Evolutionary conservation across 2,329 filamentous ascomycete genomes (phyloP), one percentile per base, ranked within the genome.

Genomic region (Grosmannia serpens): DNA sequence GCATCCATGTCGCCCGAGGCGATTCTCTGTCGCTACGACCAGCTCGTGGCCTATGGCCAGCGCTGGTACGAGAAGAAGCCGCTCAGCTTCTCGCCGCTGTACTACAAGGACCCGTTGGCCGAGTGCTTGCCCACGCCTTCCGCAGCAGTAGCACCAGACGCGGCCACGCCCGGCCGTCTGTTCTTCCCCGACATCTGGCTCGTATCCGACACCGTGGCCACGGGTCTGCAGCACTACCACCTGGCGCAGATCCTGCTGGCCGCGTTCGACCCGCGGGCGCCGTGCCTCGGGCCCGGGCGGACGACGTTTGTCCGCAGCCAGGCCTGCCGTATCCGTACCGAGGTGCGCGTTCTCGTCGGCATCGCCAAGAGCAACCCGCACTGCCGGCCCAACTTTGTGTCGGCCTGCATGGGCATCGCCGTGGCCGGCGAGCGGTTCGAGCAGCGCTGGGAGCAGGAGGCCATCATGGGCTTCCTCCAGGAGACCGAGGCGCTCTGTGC

Each of bases 111-210:
- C n/a, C 55, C 46, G 8, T 46, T 56, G 27, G 24, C 29, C 29
- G 33, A 35, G 3, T 13, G 11, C 33, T 35, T 11, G 10, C n/a
- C n/a, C n/a, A n/a, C n/a, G n/a, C n/a, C n/a, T 17, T 26, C 33
- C 6, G 22, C n/a, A 7, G 24, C 31, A 33, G 7, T 15, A 41
- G 3, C 15, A 41, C 20, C 15, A 41, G 8, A 9, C 5, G 33
- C 5, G 11, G 33, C 10, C 5, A 13, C 5, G 11, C 10, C 10
- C 33, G 31, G 31, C 26, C 4, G 20, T n/a, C n/a, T 17, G 7
- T 38, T 57, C 27, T 59, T 59, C 35, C 58, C 58, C 6, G 58
- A 59, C 3, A 53, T 59, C 7, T 59, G 58, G 58, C 17, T 56
- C 10, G n/a, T 49, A 9, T 55, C 53, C 4, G 58, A 59, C 27